Percentiles rank a stretch among this genome's conserved stretches.
Conservation (phyloP, 371 early-diverging fungal genomes). For the Cokeromyces recurvatus region DNA sequence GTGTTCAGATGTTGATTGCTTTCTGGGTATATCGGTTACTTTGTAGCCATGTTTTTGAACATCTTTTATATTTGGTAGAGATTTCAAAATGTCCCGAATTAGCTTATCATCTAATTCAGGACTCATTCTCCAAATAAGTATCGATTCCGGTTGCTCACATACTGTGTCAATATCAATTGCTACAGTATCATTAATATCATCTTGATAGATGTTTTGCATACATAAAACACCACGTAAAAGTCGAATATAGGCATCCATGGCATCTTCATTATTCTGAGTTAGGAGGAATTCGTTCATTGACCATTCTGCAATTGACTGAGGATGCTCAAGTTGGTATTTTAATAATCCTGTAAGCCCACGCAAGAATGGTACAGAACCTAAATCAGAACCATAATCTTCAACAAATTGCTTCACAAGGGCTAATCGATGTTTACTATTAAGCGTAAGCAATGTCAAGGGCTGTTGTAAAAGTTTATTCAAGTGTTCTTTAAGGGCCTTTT, state of each 20-base stretch:
- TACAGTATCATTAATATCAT: slow-evolving; percentile 3
- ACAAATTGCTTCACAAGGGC: slow-evolving; percentile 14
- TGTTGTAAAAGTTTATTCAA: slow-evolving; percentile 7
- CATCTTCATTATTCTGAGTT: slow-evolving; percentile 26
- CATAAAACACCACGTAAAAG: slow-evolving; percentile 20
- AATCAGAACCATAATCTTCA: slow-evolving; percentile 6
- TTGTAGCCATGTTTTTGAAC: background rate
- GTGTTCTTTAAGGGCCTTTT: slow-evolving; percentile 8
- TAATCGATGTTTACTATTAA: slow-evolving; percentile 13
- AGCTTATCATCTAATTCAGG: background rate
- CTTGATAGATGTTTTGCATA: slow-evolving; percentile 14
- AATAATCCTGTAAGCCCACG: slow-evolving; percentile 19
- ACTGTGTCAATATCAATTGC: slow-evolving; percentile 2
- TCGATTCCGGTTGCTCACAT: background rate
- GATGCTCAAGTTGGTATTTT: slow-evolving; percentile 16
- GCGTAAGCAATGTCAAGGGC: background rate
- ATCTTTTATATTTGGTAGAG: background rate
- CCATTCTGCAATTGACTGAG: slow-evolving; percentile 20
- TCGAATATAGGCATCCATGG: slow-evolving; percentile 16
- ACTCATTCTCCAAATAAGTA: slow-evolving; percentile 23
- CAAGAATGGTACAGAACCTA: slow-evolving; percentile 21
- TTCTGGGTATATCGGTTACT: background rate
- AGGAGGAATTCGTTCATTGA: slow-evolving; percentile 16
- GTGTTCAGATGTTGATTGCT: background rate
- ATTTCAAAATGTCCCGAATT: background rate